Evolutionary conservation across 257 asterid genomes (phyloP).

Genomic region (Solanum rostratum): DNA sequence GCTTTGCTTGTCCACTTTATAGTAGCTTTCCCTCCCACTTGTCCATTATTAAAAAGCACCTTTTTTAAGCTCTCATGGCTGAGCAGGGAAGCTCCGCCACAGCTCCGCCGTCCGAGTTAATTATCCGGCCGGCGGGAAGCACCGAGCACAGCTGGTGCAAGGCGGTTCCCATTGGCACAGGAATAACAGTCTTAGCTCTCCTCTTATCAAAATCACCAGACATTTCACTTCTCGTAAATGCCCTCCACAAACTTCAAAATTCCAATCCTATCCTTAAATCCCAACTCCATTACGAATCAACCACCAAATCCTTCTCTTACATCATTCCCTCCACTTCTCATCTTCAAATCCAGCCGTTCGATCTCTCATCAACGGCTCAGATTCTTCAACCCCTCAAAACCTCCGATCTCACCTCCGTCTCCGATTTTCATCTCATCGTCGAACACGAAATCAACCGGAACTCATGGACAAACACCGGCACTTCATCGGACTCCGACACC

Average conservation of each 20-base stretch:
- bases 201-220: conserved; percentile 44
- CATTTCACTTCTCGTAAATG: conserved; percentile 30
- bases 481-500: conserved; percentile 6
- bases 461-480: conserved; percentile 36
- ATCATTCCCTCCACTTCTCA: conserved; percentile 30
- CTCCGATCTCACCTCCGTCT: conserved; percentile 1
- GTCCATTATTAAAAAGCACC: neutral
- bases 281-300: conserved; percentile 34
- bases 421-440: conserved; percentile 55
- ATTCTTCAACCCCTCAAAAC: conserved; percentile 26
- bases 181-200: conserved; percentile 61
- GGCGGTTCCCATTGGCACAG: conserved; percentile 89
- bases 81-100: neutral
- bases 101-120: conserved; percentile 1
- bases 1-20: neutral
- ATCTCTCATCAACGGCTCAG: conserved; percentile 44
- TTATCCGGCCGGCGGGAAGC: conserved; percentile 46
- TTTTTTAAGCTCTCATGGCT: conserved; percentile 2
- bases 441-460: conserved; percentile 64
- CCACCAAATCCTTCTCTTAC: conserved; percentile 43
- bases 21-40: neutral
- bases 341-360: conserved; percentile 47
- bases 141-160: conserved; percentile 94
- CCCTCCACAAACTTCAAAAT: conserved; percentile 51
- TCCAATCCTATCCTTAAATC: conserved; percentile 81